These are phyloP conservation scores for Carallia pectinifolia DNA, from an alignment of 345 rosid species.

Conservation along the genomic window DNA sequence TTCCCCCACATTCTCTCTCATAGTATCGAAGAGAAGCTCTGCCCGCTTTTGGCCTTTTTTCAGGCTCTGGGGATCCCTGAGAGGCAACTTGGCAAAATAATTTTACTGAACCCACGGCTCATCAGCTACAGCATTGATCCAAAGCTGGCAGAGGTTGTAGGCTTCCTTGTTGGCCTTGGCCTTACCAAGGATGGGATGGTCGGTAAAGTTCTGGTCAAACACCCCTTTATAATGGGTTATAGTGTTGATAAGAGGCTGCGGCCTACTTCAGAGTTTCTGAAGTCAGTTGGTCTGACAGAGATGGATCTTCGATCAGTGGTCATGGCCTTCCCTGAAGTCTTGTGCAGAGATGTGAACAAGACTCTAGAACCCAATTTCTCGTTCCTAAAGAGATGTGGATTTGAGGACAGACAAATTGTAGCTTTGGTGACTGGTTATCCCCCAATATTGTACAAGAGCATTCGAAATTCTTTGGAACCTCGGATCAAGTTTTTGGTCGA, in stretches of 20 bases:
- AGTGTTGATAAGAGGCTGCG: conserved; percentile 54
- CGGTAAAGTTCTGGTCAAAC: conserved; percentile 58
- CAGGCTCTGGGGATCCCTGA: conserved; percentile 71
- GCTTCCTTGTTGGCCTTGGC: conserved; percentile 60
- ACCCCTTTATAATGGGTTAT: conserved; percentile 74
- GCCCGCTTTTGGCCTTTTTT: conserved; percentile 82
- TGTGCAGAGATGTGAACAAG: conserved; percentile 66
- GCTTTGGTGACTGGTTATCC: conserved; percentile 64
- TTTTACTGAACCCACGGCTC: conserved; percentile 68
- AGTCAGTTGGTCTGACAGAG: conserved; percentile 49
- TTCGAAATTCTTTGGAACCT: conserved; percentile 62
- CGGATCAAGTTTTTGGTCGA: conserved; percentile 68
- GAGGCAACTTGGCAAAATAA: conserved; percentile 62
- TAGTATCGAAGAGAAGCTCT: conserved; percentile 76
- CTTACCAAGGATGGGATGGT: conserved; percentile 57
- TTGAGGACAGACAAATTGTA: conserved; percentile 52
- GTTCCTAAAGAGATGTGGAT: conserved; percentile 47
- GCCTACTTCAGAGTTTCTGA: conserved; percentile 62
- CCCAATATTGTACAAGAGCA: conserved; percentile 61
- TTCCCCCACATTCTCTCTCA: conserved; percentile 75
- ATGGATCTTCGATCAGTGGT: conserved; percentile 48
- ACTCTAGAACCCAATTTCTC: conserved; percentile 51
- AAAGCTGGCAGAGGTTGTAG: conserved; percentile 51
- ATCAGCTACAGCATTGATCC: conserved; percentile 75
- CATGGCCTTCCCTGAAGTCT: conserved; percentile 59